Percentiles rank a stretch among this genome's conserved stretches.
Conservation (phyloP, 2,329 filamentous ascomycete species). For the Thielaviopsis ethacetica region DNA sequence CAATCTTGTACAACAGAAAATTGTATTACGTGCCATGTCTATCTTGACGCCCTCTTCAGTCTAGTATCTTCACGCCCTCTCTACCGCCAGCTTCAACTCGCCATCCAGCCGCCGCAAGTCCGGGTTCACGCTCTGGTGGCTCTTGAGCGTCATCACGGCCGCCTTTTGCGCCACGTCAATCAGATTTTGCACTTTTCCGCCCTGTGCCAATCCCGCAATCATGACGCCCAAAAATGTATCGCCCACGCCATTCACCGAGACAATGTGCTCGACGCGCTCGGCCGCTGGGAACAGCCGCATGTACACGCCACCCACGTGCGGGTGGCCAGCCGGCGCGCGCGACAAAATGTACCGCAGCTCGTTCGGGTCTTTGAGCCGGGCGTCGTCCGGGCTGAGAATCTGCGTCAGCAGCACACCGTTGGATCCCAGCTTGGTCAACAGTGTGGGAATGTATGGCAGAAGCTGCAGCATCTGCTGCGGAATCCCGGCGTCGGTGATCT, state of each 20-base stretch:
- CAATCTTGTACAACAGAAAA: no score
- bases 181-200: slow-evolving; percentile 39
- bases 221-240: slow-evolving; percentile 83
- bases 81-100: slow-evolving; percentile 19
- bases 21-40: neutral
- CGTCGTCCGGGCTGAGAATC: slow-evolving; percentile 51
- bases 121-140: slow-evolving; percentile 53
- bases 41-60: neutral
- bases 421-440: slow-evolving; percentile 69
- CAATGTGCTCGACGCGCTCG: slow-evolving; percentile 42
- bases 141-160: slow-evolving; percentile 62
- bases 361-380: slow-evolving; percentile 44
- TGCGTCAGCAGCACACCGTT: slow-evolving; percentile 61
- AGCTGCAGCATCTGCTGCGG: slow-evolving; percentile 73
- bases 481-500: slow-evolving; percentile 62
- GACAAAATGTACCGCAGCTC: slow-evolving; percentile 56
- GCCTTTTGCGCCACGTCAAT: slow-evolving; percentile 70
- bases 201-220: slow-evolving; percentile 57
- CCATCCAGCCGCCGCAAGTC: slow-evolving; percentile 31
- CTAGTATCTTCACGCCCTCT: neutral
- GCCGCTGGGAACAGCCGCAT: slow-evolving; percentile 56
- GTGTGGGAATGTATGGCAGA: slow-evolving; percentile 70
- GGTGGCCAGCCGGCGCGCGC: slow-evolving; percentile 36
- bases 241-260: slow-evolving; percentile 86
- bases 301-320: slow-evolving; percentile 58